phyloP scores from a whole-genome alignment of 75 land plant genomes.

The Selaginella tamariscina region DNA sequence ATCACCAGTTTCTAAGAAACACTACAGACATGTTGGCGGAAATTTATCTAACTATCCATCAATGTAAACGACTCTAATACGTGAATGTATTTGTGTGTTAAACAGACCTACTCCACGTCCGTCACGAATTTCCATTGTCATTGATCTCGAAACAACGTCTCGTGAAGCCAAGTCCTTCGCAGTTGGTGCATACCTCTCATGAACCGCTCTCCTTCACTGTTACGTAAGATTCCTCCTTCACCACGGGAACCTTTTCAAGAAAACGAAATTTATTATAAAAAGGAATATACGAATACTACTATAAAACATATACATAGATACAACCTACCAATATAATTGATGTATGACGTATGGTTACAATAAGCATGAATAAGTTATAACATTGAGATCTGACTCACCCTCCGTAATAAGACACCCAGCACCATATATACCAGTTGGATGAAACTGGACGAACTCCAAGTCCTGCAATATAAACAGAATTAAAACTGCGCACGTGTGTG shows the following conservation, averaged over 20 bases:
- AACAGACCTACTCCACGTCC: slow-evolving; percentile 96
- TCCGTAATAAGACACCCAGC: slow-evolving; percentile 99
- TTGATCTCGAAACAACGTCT: slow-evolving; percentile 98
- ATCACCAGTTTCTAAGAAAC: too few relatives aligned
- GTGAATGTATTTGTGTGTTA: too few relatives aligned
- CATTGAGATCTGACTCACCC: slow-evolving; percentile 41
- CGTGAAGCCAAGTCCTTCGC: slow-evolving; percentile 98
- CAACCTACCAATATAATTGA: neutral
- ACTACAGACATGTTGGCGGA: too few relatives aligned
- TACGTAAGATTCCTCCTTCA: slow-evolving; percentile 96
- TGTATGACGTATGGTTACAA: neutral
- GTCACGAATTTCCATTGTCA: slow-evolving; percentile 99
- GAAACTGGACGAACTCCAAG: slow-evolving; percentile 96
- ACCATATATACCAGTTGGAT: slow-evolving; percentile 98
- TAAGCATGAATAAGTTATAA: too few relatives aligned
- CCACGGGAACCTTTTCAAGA: slow-evolving; percentile 96
- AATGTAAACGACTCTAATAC: too few relatives aligned
- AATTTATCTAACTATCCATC: too few relatives aligned
- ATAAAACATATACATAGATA: too few relatives aligned
- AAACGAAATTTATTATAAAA: too few relatives aligned
- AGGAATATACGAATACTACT: too few relatives aligned
- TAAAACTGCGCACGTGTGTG: neutral
- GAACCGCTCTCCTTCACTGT: slow-evolving; percentile 98
- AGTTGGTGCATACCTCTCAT: slow-evolving; percentile 98
- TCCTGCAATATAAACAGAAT: slow-evolving; percentile 36